Conservation (phyloP, 2,329 filamentous ascomycete species). For the Fusarium ramigenum region DNA sequence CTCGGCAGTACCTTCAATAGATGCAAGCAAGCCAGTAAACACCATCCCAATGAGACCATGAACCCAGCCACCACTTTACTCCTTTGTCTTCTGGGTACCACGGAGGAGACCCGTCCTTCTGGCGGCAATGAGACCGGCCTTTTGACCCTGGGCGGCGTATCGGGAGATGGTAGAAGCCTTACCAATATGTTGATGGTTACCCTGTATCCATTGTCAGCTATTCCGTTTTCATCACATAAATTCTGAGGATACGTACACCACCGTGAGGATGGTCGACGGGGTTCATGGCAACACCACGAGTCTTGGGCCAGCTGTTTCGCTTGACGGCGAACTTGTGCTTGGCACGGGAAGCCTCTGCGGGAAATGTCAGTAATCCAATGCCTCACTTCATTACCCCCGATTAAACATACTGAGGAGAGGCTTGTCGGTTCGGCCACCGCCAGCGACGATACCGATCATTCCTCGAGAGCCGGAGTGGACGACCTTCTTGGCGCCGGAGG, state of each 20-base stretch:
- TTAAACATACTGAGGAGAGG: conserved; percentile 83
- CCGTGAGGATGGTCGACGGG: conserved; percentile 99
- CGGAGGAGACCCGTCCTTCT: conserved; percentile 99
- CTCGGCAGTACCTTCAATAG: conserved; percentile 62
- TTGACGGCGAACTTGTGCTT: conserved; percentile 99
- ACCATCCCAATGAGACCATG: conserved; percentile 70
- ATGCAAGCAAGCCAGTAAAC: conserved; percentile 71
- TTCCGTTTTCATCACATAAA: conserved; percentile 14
- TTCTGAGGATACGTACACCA: conserved; percentile 68
- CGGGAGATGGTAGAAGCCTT: conserved; percentile 99
- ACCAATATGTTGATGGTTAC: conserved; percentile 99
- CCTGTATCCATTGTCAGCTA: conserved; percentile 63
- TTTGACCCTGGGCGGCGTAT: conserved; percentile 98
- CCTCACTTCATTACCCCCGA: not conserved
- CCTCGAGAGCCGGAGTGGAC: conserved; percentile 90
- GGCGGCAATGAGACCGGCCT: conserved; percentile 99
- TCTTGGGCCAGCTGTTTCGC: conserved; percentile 99
- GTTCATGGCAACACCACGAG: conserved; percentile 99
- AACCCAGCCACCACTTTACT: conserved; percentile 68
- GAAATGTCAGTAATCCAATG: conserved; percentile 51
- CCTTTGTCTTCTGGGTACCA: conserved; percentile 99
- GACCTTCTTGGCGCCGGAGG: conserved; percentile 99
- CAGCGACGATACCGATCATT: conserved; percentile 99
- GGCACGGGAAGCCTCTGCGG: conserved; percentile 92
- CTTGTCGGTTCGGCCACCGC: conserved; percentile 99